phyloP scores from a whole-genome alignment of 805 yeast genomes.

The Saccharomycopsis capsularis region DNA sequence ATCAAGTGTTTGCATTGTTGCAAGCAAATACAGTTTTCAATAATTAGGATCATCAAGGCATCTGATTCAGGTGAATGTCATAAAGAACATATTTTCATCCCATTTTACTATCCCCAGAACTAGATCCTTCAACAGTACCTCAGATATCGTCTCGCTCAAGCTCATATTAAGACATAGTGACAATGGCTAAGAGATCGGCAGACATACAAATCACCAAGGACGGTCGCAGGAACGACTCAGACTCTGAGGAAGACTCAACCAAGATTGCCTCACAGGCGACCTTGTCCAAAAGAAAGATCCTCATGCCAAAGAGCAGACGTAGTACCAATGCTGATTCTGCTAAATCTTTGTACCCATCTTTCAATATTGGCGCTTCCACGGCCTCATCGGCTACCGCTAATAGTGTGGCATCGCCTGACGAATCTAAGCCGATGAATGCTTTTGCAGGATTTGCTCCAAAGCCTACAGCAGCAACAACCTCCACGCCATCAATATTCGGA shows the following conservation, averaged over 20 bases:
- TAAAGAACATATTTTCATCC: no score
- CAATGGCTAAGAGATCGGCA: background rate
- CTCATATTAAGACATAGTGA: no score
- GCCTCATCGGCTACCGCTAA: conserved; percentile 11
- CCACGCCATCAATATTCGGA: conserved; percentile 16
- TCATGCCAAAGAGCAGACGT: conserved; percentile 12
- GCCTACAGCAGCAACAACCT: conserved; percentile 16
- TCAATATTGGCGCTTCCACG: conserved; percentile 2
- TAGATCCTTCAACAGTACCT: no score
- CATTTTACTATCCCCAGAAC: no score
- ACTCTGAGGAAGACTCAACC: conserved; percentile 15
- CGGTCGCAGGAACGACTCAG: background rate
- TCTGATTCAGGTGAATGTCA: no score
- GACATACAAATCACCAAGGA: background rate
- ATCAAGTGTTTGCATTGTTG: no score
- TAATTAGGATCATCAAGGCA: no score
- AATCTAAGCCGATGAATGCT: background rate
- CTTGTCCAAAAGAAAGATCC: conserved; percentile 17
- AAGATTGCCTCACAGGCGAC: conserved; percentile 14
- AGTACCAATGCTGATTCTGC: conserved; percentile 8
- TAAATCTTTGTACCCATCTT: background rate
- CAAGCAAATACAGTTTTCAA: no score
- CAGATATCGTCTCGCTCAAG: no score
- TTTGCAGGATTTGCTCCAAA: background rate
- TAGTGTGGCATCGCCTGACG: background rate